Conservation (phyloP, 73 alveolate genomes). For the Tetrahymena thermophila region DNA sequence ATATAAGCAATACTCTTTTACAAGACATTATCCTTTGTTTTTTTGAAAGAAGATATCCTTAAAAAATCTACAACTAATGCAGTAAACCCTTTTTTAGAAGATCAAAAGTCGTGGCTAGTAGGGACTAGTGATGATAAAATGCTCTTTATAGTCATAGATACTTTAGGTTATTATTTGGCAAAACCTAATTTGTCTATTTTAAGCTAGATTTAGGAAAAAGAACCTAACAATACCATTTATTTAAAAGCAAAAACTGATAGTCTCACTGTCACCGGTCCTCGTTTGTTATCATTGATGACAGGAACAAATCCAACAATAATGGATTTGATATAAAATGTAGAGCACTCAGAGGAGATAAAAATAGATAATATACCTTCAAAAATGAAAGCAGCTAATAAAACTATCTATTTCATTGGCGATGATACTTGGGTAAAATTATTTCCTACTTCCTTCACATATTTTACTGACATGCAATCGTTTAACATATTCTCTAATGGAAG, state of each 20-base stretch:
- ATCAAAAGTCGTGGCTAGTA: neutral
- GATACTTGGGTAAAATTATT: neutral
- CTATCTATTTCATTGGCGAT: neutral
- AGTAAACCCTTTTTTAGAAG: neutral
- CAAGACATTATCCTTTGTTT: neutral
- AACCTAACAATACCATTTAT: neutral
- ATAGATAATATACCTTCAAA: neutral
- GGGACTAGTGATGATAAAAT: neutral
- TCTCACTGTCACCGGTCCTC: neutral
- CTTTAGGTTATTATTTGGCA: neutral
- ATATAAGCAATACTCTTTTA: neutral
- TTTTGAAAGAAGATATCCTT: neutral
- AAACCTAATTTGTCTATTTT: neutral
- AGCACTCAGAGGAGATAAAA: neutral
- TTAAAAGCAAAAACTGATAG: neutral
- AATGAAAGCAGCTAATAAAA: neutral
- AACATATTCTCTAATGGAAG: no score
- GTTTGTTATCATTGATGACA: neutral
- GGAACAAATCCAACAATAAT: neutral
- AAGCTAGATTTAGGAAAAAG: neutral
- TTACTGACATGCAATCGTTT: neutral
- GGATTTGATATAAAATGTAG: neutral
- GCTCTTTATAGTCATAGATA: neutral
- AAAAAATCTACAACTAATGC: neutral
- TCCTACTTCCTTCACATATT: neutral